A percentile compares a stretch with the other conserved stretches of the same genome.
These are phyloP conservation scores for Colletotrichum cordylinicola DNA, from an alignment of 2,329 filamentous ascomycete species.

Conservation along the genomic window DNA sequence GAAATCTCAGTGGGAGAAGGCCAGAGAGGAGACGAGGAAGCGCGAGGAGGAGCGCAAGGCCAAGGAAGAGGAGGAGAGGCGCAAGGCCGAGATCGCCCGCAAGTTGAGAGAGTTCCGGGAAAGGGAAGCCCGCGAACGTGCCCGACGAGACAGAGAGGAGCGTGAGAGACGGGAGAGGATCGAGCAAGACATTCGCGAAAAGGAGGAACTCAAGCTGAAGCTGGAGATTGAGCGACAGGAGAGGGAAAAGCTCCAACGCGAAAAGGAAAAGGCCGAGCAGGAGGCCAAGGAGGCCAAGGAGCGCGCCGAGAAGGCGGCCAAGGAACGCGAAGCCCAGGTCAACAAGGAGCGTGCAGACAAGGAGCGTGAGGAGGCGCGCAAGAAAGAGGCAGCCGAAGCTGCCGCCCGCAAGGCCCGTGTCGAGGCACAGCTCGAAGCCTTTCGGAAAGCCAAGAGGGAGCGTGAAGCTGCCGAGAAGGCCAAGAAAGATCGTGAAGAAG, in stretches of 20 bases:
- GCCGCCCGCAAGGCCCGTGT: constrained; percentile 29
- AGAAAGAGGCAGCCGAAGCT: constrained; percentile 35
- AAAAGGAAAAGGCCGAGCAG: constrained; percentile 55
- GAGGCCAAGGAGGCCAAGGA: constrained; percentile 30
- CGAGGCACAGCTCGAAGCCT: constrained; percentile 27
- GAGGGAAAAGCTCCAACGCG: constrained; percentile 41
- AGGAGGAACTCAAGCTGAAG: constrained; percentile 35
- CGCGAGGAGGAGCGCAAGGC: constrained; percentile 69
- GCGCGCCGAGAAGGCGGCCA: constrained; percentile 36
- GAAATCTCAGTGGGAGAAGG: constrained; percentile 28
- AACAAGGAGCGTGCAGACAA: constrained; percentile 47
- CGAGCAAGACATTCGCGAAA: constrained; percentile 38
- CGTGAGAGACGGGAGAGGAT: constrained; percentile 37
- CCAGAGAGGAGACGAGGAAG: constrained; percentile 67
- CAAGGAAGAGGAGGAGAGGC: constrained; percentile 65
- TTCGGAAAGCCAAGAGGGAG: constrained; percentile 38
- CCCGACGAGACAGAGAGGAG: constrained; percentile 43
- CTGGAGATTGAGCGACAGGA: constrained; percentile 33
- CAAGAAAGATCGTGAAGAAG: constrained; percentile 49
- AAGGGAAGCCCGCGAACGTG: constrained; percentile 57
- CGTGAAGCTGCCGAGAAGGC: constrained; percentile 51
- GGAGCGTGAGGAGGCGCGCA: constrained; percentile 31
- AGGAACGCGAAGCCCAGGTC: constrained; percentile 30
- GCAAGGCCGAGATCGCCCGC: constrained; percentile 60
- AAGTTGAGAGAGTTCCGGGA: constrained; percentile 61